phyloP scores from a whole-genome alignment of 176 grass and related monocot genomes.

The Alloteropsis semialata region DNA sequence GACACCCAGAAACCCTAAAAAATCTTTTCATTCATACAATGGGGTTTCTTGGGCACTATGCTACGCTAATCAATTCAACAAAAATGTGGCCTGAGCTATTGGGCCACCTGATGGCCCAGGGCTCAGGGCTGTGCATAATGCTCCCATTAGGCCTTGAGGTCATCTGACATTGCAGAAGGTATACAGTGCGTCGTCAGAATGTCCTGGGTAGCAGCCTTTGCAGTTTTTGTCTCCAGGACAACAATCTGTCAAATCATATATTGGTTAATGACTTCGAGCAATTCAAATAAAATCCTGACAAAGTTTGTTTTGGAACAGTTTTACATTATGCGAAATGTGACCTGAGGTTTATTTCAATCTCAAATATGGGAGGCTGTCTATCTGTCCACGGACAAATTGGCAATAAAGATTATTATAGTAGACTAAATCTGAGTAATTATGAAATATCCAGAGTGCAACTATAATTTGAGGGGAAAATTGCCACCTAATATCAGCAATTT shows the following conservation, averaged over 20 bases:
- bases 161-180: conserved; percentile 83
- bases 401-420: background rate
- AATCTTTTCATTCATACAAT: background rate
- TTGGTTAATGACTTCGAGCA: background rate
- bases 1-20: background rate
- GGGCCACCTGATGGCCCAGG: background rate
- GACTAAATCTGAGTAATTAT: background rate
- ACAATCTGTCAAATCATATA: conserved; percentile 72
- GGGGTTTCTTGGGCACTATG: background rate
- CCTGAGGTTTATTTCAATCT: background rate
- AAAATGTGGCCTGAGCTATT: conserved; percentile 14
- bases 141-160: conserved; percentile 62
- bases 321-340: background rate
- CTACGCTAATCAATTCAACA: background rate
- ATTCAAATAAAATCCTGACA: background rate
- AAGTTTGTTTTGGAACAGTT: background rate
- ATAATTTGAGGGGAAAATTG: background rate
- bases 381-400: background rate
- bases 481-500: background rate
- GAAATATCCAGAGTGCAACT: background rate
- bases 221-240: conserved; percentile 81
- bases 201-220: conserved; percentile 84
- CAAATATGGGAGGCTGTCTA: background rate
- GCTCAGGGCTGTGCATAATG: background rate
- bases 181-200: conserved; percentile 92